These are phyloP conservation scores for Aspergillus wentii DNA, from an alignment of 495 filamentous ascomycete species.

Conservation along the genomic window DNA sequence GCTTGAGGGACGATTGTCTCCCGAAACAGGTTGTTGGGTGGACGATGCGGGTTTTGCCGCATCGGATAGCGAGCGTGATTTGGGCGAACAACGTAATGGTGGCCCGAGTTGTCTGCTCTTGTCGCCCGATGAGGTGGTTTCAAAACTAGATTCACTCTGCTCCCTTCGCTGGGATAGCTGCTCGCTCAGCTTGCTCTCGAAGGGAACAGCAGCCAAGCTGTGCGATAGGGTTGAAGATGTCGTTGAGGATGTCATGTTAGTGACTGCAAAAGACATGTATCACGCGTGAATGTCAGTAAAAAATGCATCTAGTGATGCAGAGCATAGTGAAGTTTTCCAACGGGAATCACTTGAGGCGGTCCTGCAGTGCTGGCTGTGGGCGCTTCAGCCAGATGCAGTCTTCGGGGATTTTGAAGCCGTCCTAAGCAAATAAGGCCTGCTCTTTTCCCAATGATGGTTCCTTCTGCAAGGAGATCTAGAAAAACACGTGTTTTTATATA, in stretches of 20 bases:
- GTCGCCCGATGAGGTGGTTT: slow-evolving; percentile 7
- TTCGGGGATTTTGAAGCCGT: too few relatives aligned
- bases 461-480: too few relatives aligned
- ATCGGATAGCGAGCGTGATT: slow-evolving; percentile 42
- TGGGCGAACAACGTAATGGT: slow-evolving; percentile 26
- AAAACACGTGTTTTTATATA: too few relatives aligned
- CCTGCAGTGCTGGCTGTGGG: too few relatives aligned
- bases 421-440: too few relatives aligned
- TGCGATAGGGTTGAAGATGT: slow-evolving; percentile 18
- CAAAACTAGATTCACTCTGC: slow-evolving; percentile 10
- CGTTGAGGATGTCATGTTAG: slow-evolving; percentile 16
- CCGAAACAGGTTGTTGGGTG: slow-evolving; percentile 22
- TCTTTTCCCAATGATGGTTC: too few relatives aligned
- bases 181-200: slow-evolving; percentile 40
- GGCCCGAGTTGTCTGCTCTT: slow-evolving; percentile 13
- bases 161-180: slow-evolving; percentile 29
- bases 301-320: not conserved
- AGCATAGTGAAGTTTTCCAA: too few relatives aligned
- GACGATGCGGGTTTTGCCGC: slow-evolving; percentile 28
- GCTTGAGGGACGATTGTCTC: slow-evolving; percentile 33
- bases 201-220: slow-evolving; percentile 17
- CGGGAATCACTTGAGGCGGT: not conserved
- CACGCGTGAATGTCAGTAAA: slow-evolving; percentile 5
- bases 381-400: too few relatives aligned
- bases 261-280: slow-evolving; percentile 1